These are phyloP conservation scores for Posidonia oceanica DNA, from an alignment of 116 monocot genomes.

Conservation along the genomic window DNA sequence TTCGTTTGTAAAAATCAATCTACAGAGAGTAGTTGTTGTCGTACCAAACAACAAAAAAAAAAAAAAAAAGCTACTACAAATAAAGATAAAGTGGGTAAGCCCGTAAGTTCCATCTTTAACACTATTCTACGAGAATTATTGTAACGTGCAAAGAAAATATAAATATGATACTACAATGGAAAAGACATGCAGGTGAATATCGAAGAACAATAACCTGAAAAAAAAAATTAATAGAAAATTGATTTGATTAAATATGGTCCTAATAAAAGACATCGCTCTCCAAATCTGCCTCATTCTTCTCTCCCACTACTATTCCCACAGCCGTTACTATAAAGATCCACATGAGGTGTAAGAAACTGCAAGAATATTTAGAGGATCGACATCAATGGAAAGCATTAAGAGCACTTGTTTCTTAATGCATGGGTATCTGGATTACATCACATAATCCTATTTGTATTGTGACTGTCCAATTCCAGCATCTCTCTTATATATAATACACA, in stretches of 20 bases:
- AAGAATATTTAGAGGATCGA: background rate
- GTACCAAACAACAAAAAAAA: too few species aligned
- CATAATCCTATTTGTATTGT: background rate
- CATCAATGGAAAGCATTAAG: background rate
- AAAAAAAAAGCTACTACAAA: too few species aligned
- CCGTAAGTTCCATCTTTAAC: too few species aligned
- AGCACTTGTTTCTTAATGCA: background rate
- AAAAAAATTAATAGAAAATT: background rate
- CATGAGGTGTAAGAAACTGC: background rate
- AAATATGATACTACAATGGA: too few species aligned
- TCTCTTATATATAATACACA: background rate
- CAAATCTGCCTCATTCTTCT: background rate
- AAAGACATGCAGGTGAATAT: too few species aligned
- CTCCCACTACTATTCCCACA: background rate
- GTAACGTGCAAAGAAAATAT: too few species aligned
- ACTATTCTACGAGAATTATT: too few species aligned
- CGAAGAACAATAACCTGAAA: too few species aligned
- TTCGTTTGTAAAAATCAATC: too few species aligned
- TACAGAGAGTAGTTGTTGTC: too few species aligned
- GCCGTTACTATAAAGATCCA: background rate
- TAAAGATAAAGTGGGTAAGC: too few species aligned
- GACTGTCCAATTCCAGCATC: background rate
- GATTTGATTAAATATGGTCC: background rate
- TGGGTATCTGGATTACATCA: background rate
- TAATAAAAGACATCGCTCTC: background rate